Conservation (phyloP, 192 early-diverging fungal species). For the Pecoramyces ruminantium region DNA sequence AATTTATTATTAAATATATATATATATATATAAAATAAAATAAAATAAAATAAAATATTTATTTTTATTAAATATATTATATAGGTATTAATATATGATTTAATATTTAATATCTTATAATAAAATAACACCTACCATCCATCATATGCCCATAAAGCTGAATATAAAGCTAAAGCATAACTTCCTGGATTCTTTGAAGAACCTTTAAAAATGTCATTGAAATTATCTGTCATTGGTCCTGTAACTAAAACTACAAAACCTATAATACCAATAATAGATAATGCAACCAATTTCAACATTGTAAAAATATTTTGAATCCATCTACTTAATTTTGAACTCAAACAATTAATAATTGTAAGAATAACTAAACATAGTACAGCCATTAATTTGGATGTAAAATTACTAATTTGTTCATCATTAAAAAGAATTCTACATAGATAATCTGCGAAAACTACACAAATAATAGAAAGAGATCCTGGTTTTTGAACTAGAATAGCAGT, state of each 20-base stretch:
- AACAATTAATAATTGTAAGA: constrained; percentile 18
- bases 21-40: too few species aligned
- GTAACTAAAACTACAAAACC: constrained; percentile 6
- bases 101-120: too few species aligned
- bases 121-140: constrained; percentile 11
- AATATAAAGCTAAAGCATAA: constrained; percentile 59
- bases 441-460: constrained; percentile 57
- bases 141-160: constrained; percentile 31
- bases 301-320: constrained; percentile 24
- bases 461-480: constrained; percentile 56
- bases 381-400: constrained; percentile 17
- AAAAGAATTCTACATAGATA: constrained; percentile 51
- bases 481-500: constrained; percentile 44
- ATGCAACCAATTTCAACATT: constrained; percentile 15
- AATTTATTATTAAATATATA: too few species aligned
- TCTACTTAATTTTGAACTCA: constrained; percentile 13
- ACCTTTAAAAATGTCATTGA: constrained; percentile 32
- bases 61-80: too few species aligned
- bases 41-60: too few species aligned
- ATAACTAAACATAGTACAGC: constrained; percentile 17
- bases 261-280: constrained; percentile 15
- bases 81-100: too few species aligned
- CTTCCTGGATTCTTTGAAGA: constrained; percentile 33
- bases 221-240: background rate
- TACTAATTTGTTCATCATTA: constrained; percentile 1